Percentiles rank a stretch among this genome's conserved stretches.
These are phyloP conservation scores for Forsythia suspensa DNA, from an alignment of 257 asterid genomes.

Conservation along the genomic window DNA sequence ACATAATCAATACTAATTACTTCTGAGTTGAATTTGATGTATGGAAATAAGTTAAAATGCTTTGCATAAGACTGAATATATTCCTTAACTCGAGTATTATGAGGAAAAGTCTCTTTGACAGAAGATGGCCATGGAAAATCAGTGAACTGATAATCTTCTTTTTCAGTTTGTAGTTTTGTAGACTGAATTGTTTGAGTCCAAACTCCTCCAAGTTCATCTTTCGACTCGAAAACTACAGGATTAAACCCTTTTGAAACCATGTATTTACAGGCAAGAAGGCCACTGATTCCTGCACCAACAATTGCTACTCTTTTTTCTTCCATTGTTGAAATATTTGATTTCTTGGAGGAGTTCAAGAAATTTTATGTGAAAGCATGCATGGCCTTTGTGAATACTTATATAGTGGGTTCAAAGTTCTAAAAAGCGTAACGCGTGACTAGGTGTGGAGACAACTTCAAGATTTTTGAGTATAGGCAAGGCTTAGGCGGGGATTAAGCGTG, in stretches of 20 bases:
- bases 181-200: slow-evolving; percentile 59
- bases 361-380: no score
- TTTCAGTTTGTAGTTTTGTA: slow-evolving; percentile 45
- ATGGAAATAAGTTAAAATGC: slow-evolving; percentile 32
- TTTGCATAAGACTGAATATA: slow-evolving; percentile 55
- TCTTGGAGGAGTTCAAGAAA: no score
- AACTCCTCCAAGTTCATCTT: slow-evolving; percentile 47
- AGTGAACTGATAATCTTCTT: slow-evolving; percentile 38
- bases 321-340: slow-evolving; percentile 26
- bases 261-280: slow-evolving; percentile 70
- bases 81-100: slow-evolving; percentile 24
- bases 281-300: slow-evolving; percentile 69
- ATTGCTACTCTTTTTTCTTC: slow-evolving; percentile 51
- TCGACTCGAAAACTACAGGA: slow-evolving; percentile 53
- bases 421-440: no score
- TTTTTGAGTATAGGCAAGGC: no score
- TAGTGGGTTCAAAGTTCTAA: no score
- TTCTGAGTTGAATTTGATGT: slow-evolving; percentile 39
- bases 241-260: slow-evolving; percentile 39
- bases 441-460: no score
- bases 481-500: no score
- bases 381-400: no score
- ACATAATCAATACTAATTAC: slow-evolving; percentile 47
- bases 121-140: slow-evolving; percentile 70
- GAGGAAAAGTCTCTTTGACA: slow-evolving; percentile 37